phyloP scores from a whole-genome alignment of 345 rosid species.

The Stellera chamaejasme region DNA sequence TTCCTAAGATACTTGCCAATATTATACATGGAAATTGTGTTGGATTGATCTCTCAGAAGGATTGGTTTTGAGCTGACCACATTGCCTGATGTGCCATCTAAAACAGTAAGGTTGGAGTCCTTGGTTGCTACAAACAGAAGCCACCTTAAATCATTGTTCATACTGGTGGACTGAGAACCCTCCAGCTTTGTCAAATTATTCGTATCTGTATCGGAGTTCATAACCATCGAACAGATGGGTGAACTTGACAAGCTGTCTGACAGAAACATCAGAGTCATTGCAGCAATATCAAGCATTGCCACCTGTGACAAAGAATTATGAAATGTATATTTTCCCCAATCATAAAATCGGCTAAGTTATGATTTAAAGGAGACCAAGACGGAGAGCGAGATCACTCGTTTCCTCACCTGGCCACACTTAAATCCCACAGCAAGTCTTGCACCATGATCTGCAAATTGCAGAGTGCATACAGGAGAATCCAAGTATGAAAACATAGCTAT shows the following conservation, averaged over 20 bases:
- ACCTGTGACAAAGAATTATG: conserved; percentile 51
- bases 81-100: conserved; percentile 52
- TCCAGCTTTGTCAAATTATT: conserved; percentile 16
- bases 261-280: conserved; percentile 48
- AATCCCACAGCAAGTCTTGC: conserved; percentile 70
- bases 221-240: conserved; percentile 50
- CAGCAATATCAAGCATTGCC: conserved; percentile 57
- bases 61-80: conserved; percentile 28
- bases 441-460: conserved; percentile 45
- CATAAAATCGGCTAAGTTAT: conserved; percentile 5
- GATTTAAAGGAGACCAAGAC: conserved; percentile 3
- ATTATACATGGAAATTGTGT: conserved; percentile 50
- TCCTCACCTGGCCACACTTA: conserved; percentile 65
- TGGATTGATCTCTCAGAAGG: conserved; percentile 32
- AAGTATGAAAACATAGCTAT: conserved; percentile 53
- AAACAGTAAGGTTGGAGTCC: conserved; percentile 46
- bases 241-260: conserved; percentile 46
- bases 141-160: conserved; percentile 26
- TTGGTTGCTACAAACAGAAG: conserved; percentile 45
- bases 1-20: conserved; percentile 44
- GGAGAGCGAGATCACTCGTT: conserved; percentile 11
- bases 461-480: conserved; percentile 43
- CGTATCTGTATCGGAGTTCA: conserved; percentile 29
- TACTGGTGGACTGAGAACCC: conserved; percentile 20
- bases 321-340: conserved; percentile 4